Conservation (phyloP, 768 basidiomycete genomes). For the Rubroboletus pulcherrimus region DNA sequence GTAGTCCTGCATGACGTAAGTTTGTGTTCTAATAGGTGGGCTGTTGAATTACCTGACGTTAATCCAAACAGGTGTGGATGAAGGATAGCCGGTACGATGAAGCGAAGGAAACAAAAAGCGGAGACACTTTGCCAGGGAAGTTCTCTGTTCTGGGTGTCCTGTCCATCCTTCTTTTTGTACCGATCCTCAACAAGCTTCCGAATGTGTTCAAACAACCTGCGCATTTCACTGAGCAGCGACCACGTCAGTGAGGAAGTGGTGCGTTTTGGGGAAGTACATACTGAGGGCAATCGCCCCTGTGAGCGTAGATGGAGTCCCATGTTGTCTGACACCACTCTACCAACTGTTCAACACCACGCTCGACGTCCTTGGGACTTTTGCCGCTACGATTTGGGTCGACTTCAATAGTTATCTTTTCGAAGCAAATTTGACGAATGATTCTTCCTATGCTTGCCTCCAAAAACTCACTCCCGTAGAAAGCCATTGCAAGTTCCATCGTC, state of each 20-base stretch:
- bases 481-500: conserved; percentile 76
- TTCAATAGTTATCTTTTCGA: conserved; percentile 75
- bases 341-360: conserved; percentile 64
- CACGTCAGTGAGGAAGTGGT: conserved; percentile 1
- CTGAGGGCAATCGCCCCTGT: conserved; percentile 70
- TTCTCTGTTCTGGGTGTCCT: conserved; percentile 45
- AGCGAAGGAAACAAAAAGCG: conserved; percentile 85
- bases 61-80: conserved; percentile 83
- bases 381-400: conserved; percentile 71
- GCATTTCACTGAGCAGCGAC: conserved; percentile 56
- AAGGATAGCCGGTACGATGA: conserved; percentile 88
- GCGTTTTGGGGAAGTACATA: conserved; percentile 36
- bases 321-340: conserved; percentile 76
- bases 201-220: conserved; percentile 63
- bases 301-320: conserved; percentile 79
- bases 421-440: conserved; percentile 63
- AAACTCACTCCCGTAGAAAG: conserved; percentile 76
- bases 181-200: conserved; percentile 69
- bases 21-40: background rate
- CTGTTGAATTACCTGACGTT: conserved; percentile 52
- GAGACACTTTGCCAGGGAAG: conserved; percentile 81
- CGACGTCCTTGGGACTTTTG: conserved; percentile 57
- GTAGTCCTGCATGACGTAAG: conserved; percentile 51
- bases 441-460: conserved; percentile 76
- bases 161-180: conserved; percentile 42